Percentiles rank a stretch among this genome's conserved stretches.
Conservation (phyloP, 495 filamentous ascomycete genomes). For the Darksidea phi region DNA sequence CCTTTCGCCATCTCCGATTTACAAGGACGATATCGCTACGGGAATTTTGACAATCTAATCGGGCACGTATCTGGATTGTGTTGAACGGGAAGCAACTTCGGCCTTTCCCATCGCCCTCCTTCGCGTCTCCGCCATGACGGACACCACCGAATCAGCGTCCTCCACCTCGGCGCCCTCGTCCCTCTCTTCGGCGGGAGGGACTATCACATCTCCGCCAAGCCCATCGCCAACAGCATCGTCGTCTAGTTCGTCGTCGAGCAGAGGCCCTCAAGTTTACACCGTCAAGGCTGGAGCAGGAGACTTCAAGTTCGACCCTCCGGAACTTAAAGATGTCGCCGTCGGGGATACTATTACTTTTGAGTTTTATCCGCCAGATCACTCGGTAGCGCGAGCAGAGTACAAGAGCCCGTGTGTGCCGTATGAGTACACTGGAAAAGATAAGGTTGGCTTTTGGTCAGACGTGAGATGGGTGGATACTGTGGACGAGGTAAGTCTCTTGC, state of each 20-base stretch:
- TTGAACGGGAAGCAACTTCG: no score
- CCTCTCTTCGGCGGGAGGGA: background rate
- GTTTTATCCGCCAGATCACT: conserved; percentile 61
- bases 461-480: conserved; percentile 44
- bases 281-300: background rate
- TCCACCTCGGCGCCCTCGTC: no score
- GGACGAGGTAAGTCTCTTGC: conserved; percentile 24
- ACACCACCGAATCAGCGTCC: no score
- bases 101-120: no score
- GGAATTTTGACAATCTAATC: background rate
- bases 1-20: background rate
- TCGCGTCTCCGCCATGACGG: no score
- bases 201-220: background rate
- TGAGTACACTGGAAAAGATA: conserved; percentile 47
- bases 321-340: conserved; percentile 24
- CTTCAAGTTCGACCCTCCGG: background rate
- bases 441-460: conserved; percentile 52
- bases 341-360: conserved; percentile 50
- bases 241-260: background rate
- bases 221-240: background rate
- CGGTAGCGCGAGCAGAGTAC: conserved; percentile 57
- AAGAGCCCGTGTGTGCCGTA: conserved; percentile 59
- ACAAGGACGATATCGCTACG: background rate
- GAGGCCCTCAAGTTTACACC: background rate
- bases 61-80: no score